Evolutionary conservation across 2,329 filamentous ascomycete genomes (phyloP), one percentile per base, ranked within the genome.

Genomic region (Tolypocladium pustulatum): DNA sequence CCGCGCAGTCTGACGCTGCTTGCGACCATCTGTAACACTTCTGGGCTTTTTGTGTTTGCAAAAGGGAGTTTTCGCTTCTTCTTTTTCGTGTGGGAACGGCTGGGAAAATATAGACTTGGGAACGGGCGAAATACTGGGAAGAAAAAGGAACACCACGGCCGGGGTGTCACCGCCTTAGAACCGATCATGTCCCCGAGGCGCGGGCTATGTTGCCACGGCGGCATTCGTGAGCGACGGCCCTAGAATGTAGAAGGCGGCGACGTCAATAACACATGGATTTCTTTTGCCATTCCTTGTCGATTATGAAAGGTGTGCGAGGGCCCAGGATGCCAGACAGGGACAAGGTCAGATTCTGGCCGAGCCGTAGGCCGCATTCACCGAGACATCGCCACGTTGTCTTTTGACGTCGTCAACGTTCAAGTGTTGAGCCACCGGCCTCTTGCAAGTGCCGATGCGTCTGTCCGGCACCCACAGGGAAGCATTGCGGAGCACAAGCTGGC

Each of bases 91-190:
- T 37, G 56, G 43, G 46, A 57, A 53, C 30, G 46, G 34, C 25
- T 34, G 46, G 56, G 9, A 15, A 57, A 57, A 56, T n/a, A 57
- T 57, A 57, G 56, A 57, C 49, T 32, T 15, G 56, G 56, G 53
- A 53, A 41, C 17, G 49, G 56, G 36, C 36, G 38, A 52, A 37
- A 22, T 20, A 20, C 22, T 52, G 30, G 20, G 20, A 30, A 27
- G 22, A 15, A 34, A 53, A 12, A n/a, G 6, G 20, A 22, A 34
- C 17, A 22, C 49, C 20, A n/a, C 15, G 17, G 27, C 46, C 27
- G 6, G 43, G 30, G 30, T 17, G 49, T 30, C 32, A 34, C 49
- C 49, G 30, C 49, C 32, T 32, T 53, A 40, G 56, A 57, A 13
- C 41, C 46, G 46, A 51, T n/a, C 20, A 30, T 25, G 37, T 20